These are phyloP conservation scores for Phyllosticta citrichinensis DNA, from an alignment of 2,329 filamentous ascomycete species.

Conservation along the genomic window DNA sequence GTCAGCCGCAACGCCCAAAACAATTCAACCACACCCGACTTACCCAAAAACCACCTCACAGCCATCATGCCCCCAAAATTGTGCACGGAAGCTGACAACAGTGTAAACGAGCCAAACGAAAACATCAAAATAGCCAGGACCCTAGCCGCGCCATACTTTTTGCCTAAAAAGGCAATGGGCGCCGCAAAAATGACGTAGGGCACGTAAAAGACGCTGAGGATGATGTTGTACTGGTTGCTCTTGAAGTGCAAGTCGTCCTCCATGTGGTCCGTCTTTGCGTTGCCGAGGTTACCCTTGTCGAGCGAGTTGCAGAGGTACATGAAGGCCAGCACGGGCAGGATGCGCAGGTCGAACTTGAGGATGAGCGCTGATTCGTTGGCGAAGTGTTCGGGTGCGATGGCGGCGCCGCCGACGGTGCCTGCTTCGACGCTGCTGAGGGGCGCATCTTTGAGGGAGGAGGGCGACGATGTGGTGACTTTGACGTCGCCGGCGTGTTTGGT, in stretches of 20 bases:
- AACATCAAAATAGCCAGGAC: constrained; percentile 61
- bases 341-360: constrained; percentile 44
- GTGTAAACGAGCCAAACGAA: constrained; percentile 54
- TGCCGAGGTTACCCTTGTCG: constrained; percentile 25
- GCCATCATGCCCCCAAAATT: constrained; percentile 59
- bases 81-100: constrained; percentile 45
- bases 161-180: constrained; percentile 55
- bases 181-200: constrained; percentile 63
- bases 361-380: constrained; percentile 32
- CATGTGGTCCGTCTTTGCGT: constrained; percentile 36
- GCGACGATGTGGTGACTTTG: constrained; percentile 3
- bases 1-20: neutral
- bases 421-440: neutral
- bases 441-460: constrained; percentile 6
- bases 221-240: constrained; percentile 56
- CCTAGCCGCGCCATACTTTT: constrained; percentile 54
- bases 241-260: constrained; percentile 49
- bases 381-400: neutral
- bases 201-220: constrained; percentile 64
- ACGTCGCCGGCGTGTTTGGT: neutral
- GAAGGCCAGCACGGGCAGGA: constrained; percentile 48
- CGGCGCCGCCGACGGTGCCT: neutral
- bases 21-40: constrained; percentile 8
- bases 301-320: constrained; percentile 48
- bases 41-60: constrained; percentile 57